Evolutionary conservation across 2,329 filamentous ascomycete species (phyloP).

Genomic region (Ceratocystis smalleyi): DNA sequence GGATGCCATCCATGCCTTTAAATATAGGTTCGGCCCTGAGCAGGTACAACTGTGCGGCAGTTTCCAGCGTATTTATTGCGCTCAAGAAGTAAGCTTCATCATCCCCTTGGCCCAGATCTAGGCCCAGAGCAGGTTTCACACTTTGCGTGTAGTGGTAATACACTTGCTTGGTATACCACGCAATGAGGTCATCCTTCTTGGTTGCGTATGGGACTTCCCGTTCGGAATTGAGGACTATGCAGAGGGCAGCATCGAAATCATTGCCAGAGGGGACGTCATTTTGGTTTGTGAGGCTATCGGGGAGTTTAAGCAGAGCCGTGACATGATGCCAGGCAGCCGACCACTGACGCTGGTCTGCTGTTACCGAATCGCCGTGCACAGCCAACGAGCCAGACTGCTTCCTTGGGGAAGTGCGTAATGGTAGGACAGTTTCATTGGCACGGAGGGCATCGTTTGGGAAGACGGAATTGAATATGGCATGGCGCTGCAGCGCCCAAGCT

Average conservation of each 20-base stretch:
- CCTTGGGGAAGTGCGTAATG: conserved; percentile 13
- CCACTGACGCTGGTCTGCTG: conserved; percentile 39
- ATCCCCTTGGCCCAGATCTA: conserved; percentile 36
- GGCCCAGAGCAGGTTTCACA: conserved; percentile 41
- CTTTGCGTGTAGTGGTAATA: conserved; percentile 45
- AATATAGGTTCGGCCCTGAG: conserved; percentile 31
- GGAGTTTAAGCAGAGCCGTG: conserved; percentile 41
- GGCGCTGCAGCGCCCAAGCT: conserved; percentile 26
- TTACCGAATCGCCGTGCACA: conserved; percentile 13
- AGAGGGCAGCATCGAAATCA: conserved; percentile 37
- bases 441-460: conserved; percentile 36
- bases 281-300: conserved; percentile 19
- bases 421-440: not conserved
- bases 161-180: conserved; percentile 47
- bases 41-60: not conserved
- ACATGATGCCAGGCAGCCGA: conserved; percentile 48
- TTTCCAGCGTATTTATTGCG: not conserved
- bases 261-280: conserved; percentile 24
- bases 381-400: conserved; percentile 6
- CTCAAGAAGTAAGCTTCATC: conserved; percentile 19
- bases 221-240: conserved; percentile 36
- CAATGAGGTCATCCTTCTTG: conserved; percentile 40
- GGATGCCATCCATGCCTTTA: conserved; percentile 30
- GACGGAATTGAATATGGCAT: conserved; percentile 39
- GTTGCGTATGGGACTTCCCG: conserved; percentile 32